phyloP scores from a whole-genome alignment of 2,329 filamentous ascomycete species.

The Sporothrix pseudoabietina region DNA sequence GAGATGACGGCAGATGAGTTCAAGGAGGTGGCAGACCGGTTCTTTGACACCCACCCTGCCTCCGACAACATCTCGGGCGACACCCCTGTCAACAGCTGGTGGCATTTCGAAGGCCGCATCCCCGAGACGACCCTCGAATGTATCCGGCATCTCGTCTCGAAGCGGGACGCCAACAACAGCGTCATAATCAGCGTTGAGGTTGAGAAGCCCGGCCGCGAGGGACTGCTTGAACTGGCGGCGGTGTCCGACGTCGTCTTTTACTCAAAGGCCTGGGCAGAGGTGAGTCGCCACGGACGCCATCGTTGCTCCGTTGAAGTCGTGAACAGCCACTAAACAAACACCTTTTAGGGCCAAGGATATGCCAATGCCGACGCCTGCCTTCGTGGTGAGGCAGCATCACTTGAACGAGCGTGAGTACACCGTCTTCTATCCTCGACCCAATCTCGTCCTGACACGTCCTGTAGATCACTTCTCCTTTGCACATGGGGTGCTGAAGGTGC shows the following conservation, averaged over 20 bases:
- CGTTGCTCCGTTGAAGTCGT: too few relatives aligned
- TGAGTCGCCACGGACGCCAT: background rate
- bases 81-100: conserved; percentile 53
- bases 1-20: conserved; percentile 71
- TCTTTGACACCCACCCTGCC: conserved; percentile 39
- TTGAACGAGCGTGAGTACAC: conserved; percentile 4
- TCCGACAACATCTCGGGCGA: conserved; percentile 41
- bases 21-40: conserved; percentile 43
- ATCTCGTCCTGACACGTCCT: conserved; percentile 28
- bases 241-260: conserved; percentile 74
- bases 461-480: conserved; percentile 46
- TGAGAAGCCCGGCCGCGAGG: conserved; percentile 67
- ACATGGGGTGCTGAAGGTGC: conserved; percentile 53
- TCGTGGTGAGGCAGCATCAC: conserved; percentile 1
- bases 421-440: too few relatives aligned
- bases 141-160: conserved; percentile 54
- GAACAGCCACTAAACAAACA: background rate
- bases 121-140: conserved; percentile 62
- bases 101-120: conserved; percentile 74
- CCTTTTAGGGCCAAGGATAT: conserved; percentile 40
- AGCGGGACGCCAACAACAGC: background rate
- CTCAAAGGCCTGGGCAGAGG: conserved; percentile 68
- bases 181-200: conserved; percentile 66
- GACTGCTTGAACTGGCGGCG: conserved; percentile 60
- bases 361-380: conserved; percentile 18